A percentile compares a stretch with the other conserved stretches of the same genome.
Conservation (phyloP, 2,329 filamentous ascomycete species). For the Paecilomyces sp. region DNA sequence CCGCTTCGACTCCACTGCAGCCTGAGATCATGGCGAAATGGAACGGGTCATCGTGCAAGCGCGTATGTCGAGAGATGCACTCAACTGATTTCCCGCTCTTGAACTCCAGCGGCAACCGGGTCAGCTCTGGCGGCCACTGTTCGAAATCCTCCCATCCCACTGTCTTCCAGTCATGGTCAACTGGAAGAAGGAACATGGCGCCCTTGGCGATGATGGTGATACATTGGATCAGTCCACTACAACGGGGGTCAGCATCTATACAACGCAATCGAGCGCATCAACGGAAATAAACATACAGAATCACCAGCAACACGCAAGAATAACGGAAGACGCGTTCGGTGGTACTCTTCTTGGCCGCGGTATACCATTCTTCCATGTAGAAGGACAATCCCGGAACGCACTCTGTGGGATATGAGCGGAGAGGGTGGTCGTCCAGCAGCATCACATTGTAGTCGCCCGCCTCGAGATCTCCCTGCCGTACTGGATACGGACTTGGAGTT, state of each 20-base stretch:
- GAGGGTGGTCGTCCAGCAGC: conserved; percentile 26
- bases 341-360: conserved; percentile 10
- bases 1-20: conserved; percentile 18
- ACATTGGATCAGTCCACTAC: conserved; percentile 15
- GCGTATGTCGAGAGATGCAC: conserved; percentile 16
- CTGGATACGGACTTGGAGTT: background rate
- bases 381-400: conserved; percentile 19
- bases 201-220: conserved; percentile 13
- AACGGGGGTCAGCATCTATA: background rate
- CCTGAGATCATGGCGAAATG: conserved; percentile 14
- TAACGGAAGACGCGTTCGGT: conserved; percentile 14
- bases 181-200: conserved; percentile 9
- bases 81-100: conserved; percentile 4
- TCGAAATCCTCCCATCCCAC: background rate
- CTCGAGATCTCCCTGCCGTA: conserved; percentile 17
- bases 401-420: conserved; percentile 23
- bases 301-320: conserved; percentile 17
- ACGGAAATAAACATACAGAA: conserved; percentile 9
- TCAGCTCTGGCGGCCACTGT: conserved; percentile 1
- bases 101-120: conserved; percentile 10
- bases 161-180: conserved; percentile 1
- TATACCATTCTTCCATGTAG: conserved; percentile 11
- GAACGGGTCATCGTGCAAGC: conserved; percentile 12
- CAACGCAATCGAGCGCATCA: background rate
- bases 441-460: conserved; percentile 17